Base-by-base conservation (phyloP, 208 protist genomes). In the Leishmania aethiopica region DNA sequence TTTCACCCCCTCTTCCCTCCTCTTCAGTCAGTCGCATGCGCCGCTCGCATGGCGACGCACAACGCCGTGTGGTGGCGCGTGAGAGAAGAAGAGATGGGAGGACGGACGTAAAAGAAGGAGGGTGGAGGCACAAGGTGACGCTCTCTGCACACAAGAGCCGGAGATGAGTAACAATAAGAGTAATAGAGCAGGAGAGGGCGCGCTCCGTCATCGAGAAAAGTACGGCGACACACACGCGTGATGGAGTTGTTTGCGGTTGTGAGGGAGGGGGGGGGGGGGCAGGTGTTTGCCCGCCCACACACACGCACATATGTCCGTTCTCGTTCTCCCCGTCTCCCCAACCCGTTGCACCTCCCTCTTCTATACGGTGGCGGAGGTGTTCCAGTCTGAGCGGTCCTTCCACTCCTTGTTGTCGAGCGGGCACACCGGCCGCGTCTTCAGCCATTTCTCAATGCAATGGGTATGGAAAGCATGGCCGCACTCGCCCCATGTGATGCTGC, bases 401-500 rank as follows among this genome's bases (percentile, higher is more conserved):
- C 97, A 99, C 67, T 98, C 95, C 74, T 93, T 78, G 82, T 99
- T 99, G 88, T 98, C 98, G 6, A 99, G 85, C 19, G 99, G 99
- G 86, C 99, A 99, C 37, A 99, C 97, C 64, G 99, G 88, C 42
- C 98, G 94, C 28, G 98, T 99, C 84, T 98, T 98, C 45, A 99
- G 93, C 99, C 99, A 99, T n/a, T 97, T 91, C 28, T 98, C 97
- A 79, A 99, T 99, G 88, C 99, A 99, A 92, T 99, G 99, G 75
- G 98, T 97, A 85, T 99, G 99, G 88, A 99, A 99, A 28, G 98
- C 98, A 84, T 99, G 99, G 64, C 98, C 98, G 90, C 99, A 99
- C 72, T 97, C 87, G 42, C 99, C 99, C 99, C 99, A 99, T 25
- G 98, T 97, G 51, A 99, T 97, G 69, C 92, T 97, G 91, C 98